Evolutionary conservation across 371 early-diverging fungal genomes (phyloP).

Genomic region (Mucor mucedo): DNA sequence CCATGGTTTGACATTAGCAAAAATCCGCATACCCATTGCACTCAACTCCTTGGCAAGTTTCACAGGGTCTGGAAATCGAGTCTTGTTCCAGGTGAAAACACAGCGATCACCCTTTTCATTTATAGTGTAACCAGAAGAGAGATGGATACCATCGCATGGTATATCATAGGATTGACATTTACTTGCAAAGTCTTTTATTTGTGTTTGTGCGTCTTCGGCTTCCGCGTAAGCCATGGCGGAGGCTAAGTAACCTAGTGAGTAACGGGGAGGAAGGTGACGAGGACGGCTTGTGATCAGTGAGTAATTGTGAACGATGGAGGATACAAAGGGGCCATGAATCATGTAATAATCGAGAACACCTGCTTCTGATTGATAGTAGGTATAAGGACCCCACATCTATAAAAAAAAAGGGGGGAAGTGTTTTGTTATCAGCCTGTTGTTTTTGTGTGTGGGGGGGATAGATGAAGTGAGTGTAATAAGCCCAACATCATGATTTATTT

Average conservation of each 20-base stretch:
- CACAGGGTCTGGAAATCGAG: constrained; percentile 56
- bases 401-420: not conserved
- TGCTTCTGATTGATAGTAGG: constrained; percentile 36
- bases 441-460: not conserved
- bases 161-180: constrained; percentile 49
- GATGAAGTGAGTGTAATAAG: too few relatives aligned
- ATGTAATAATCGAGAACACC: constrained; percentile 61
- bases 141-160: constrained; percentile 67
- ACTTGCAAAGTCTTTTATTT: constrained; percentile 48
- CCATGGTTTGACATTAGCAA: constrained; percentile 74
- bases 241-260: constrained; percentile 64
- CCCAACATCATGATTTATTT: constrained; percentile 4
- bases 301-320: constrained; percentile 44
- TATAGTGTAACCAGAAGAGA: constrained; percentile 67
- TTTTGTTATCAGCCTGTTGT: not conserved
- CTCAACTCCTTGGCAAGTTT: constrained; percentile 39
- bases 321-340: constrained; percentile 56
- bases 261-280: constrained; percentile 54
- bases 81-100: constrained; percentile 68
- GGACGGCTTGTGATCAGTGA: constrained; percentile 51
- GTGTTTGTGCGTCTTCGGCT: constrained; percentile 55
- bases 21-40: constrained; percentile 51
- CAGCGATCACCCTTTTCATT: constrained; percentile 52
- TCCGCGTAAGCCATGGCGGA: constrained; percentile 71
- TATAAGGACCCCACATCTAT: constrained; percentile 65